Evolutionary conservation across 2,329 filamentous ascomycete species (phyloP), one percentile per base, ranked within the genome.

Genomic region (Proliferodiscus dingleyae): DNA sequence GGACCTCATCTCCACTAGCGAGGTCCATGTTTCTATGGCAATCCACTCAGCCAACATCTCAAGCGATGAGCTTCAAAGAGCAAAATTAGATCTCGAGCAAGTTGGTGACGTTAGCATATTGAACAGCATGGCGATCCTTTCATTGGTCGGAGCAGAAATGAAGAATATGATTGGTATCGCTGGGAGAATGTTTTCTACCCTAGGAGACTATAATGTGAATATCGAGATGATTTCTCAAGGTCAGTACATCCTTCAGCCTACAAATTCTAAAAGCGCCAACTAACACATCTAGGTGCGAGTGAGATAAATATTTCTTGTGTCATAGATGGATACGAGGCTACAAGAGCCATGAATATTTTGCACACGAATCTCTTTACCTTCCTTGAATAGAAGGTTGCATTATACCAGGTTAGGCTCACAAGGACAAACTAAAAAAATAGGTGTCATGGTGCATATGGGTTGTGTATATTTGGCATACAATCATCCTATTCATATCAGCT

Each of bases 191-290:
- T 97, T 98, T 68, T 88, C 86, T 38, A 94, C 90, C 1, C 73
- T 98, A 15, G 93, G 93, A 34, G 87, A 96, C 64, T 86, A 95
- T 65, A 87, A 87, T 59, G 83, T 98, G 63, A 98, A 98, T 65
- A 89, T 98, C 58, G 93, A 98, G 71, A 98, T 98, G 93, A 98
- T 98, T 57, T 95, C 89, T 19, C 93, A 98, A 71, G 93, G 93
- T 91, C 74, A 61, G 41, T 38, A 24, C n/a, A 28, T 16, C 44
- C 15, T 30, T 36, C 16, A 43, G 37, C 0, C 47, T 41, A 18
- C 34, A 8, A 28, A 5, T 23, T 23, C 19, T 21, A 5, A 22
- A 30, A 8, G 52, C 32, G 49, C 51, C 30, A 45, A 29, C 23
- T 48, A 13, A 43, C 37, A 42, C 56, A 19, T 50, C 30, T 56